Conservation (phyloP, 2,329 filamentous ascomycete genomes). For the Aspergillus chevalieri region DNA sequence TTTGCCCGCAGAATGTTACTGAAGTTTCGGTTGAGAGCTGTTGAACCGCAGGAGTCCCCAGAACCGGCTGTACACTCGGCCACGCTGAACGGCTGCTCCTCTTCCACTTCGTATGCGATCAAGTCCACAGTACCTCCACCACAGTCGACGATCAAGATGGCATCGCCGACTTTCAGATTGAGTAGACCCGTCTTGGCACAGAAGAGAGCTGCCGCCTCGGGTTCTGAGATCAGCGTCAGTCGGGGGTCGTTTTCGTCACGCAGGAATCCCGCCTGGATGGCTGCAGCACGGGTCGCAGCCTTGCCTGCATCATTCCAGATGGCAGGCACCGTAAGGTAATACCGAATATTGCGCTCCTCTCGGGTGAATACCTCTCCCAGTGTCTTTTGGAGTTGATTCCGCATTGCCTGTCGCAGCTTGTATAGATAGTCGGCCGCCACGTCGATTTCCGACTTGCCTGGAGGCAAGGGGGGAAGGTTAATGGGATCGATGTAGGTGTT, state of each 20-base stretch:
- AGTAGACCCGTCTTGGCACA: constrained; percentile 94
- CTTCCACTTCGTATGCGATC: constrained; percentile 97
- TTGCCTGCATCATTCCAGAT: constrained; percentile 99
- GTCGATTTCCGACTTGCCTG: constrained; percentile 97
- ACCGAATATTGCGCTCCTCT: constrained; percentile 95
- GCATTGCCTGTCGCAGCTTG: constrained; percentile 95
- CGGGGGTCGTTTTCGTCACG: constrained; percentile 97
- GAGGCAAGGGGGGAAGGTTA: constrained; percentile 92
- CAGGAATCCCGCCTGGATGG: constrained; percentile 93
- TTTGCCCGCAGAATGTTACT: constrained; percentile 96
- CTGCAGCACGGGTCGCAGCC: constrained; percentile 88
- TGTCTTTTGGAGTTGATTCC: constrained; percentile 90
- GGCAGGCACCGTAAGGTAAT: constrained; percentile 96
- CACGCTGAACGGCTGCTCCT: constrained; percentile 94
- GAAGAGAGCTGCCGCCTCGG: constrained; percentile 94
- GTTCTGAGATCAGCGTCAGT: constrained; percentile 88
- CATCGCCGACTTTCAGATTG: constrained; percentile 96
- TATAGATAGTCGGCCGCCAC: constrained; percentile 99
- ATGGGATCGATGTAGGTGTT: constrained; percentile 99
- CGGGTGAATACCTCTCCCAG: constrained; percentile 95
- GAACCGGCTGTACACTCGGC: constrained; percentile 96
- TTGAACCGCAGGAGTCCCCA: constrained; percentile 97
- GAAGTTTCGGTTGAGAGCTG: constrained; percentile 94
- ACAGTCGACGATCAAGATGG: constrained; percentile 96
- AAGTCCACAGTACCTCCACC: constrained; percentile 97